phyloP scores from a whole-genome alignment of 1,284 basidiomycete species.

The Austroboletus niveus region DNA sequence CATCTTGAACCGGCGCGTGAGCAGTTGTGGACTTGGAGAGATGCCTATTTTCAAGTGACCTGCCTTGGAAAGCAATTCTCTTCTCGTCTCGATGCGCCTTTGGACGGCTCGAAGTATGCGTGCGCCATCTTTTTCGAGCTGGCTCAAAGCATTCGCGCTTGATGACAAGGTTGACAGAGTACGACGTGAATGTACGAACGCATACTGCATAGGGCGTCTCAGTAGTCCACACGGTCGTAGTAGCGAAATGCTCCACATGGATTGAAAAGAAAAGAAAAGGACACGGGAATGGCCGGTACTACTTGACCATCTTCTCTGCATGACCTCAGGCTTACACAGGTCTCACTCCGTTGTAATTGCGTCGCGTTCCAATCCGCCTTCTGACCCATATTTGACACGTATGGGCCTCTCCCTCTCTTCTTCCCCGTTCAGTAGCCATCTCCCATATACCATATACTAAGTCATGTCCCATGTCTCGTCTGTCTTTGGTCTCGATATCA shows the following conservation, averaged over 20 bases:
- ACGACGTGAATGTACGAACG: constrained; percentile 8
- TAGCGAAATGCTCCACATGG: too few species aligned
- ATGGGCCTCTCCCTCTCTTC: constrained; percentile 40
- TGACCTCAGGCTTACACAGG: too few species aligned
- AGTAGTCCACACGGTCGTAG: background rate
- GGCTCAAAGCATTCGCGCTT: constrained; percentile 10
- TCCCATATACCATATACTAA: constrained; percentile 45
- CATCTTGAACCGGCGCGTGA: constrained; percentile 24
- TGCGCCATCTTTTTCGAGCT: constrained; percentile 33
- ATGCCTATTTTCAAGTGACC: background rate
- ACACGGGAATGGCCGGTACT: too few species aligned
- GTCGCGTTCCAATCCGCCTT: constrained; percentile 29
- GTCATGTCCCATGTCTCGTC: constrained; percentile 62
- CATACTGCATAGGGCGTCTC: constrained; percentile 10
- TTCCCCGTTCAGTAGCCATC: constrained; percentile 45
- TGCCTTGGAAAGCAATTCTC: constrained; percentile 30
- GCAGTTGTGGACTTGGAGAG: background rate
- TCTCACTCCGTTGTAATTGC: too few species aligned
- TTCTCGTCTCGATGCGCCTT: constrained; percentile 29
- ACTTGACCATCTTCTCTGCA: too few species aligned
- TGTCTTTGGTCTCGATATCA: constrained; percentile 46
- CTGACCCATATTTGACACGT: constrained; percentile 46
- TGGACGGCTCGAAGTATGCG: constrained; percentile 35
- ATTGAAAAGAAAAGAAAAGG: too few species aligned
- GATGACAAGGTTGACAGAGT: constrained; percentile 13